Evolutionary conservation across 805 yeast genomes (phyloP).

Genomic region (Wickerhamiella nectarea): DNA sequence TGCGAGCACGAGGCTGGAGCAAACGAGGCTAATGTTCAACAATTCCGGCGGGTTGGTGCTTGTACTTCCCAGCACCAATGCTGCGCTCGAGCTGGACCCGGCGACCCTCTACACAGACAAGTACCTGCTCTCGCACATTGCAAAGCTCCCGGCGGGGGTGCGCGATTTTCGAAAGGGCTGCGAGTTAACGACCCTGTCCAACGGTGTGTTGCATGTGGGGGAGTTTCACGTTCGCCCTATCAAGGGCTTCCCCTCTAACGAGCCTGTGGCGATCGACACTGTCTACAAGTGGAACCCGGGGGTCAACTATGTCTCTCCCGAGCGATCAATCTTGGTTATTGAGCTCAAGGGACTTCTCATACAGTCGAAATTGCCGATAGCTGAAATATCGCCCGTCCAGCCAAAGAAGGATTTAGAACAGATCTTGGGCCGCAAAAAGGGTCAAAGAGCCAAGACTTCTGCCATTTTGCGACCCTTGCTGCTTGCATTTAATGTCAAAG

Average conservation of each 20-base stretch:
- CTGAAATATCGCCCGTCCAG: neutral
- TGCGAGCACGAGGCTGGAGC: constrained; percentile 13
- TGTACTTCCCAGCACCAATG: constrained; percentile 14
- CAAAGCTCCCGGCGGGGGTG: constrained; percentile 5
- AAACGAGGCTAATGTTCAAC: constrained; percentile 9
- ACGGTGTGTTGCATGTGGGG: constrained; percentile 1
- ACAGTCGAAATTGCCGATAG: neutral
- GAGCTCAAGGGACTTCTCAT: constrained; percentile 7
- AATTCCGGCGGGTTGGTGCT: constrained; percentile 9
- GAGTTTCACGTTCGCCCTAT: constrained; percentile 4
- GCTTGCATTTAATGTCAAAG: neutral
- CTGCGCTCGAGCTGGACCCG: constrained; percentile 4
- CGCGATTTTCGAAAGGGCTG: constrained; percentile 6
- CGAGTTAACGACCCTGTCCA: constrained; percentile 3
- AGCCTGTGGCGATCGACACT: neutral
- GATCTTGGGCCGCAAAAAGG: constrained; percentile 10
- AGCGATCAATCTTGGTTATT: constrained; percentile 5
- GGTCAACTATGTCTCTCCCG: constrained; percentile 8
- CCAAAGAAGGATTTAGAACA: constrained; percentile 9
- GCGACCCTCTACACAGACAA: constrained; percentile 14
- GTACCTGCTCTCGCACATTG: constrained; percentile 17
- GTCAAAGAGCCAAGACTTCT: constrained; percentile 8
- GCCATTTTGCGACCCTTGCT: constrained; percentile 9
- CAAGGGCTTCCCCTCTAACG: constrained; percentile 6
- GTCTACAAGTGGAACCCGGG: constrained; percentile 13